Evolutionary conservation across 2,329 filamentous ascomycete genomes (phyloP).

Genomic region (Achaetomium macrosporum): DNA sequence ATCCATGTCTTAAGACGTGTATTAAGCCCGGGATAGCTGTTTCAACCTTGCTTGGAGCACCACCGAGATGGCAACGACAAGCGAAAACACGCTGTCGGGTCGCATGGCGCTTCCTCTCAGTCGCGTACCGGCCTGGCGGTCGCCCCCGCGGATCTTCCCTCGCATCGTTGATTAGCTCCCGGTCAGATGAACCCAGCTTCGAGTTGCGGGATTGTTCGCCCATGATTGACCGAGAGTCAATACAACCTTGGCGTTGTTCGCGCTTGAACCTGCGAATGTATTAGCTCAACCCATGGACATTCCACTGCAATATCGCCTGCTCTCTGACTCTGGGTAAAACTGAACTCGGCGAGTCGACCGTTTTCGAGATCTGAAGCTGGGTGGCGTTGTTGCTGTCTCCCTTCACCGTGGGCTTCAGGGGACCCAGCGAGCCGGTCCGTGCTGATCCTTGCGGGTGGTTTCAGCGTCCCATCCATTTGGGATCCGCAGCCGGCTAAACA

Average conservation of each 20-base stretch:
- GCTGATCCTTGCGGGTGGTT: conserved; percentile 26
- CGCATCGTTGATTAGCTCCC: background rate
- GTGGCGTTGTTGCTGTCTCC: background rate
- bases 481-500: conserved; percentile 24
- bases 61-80: conserved; percentile 7
- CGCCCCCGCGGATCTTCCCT: background rate
- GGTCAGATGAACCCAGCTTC: background rate
- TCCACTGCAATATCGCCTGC: background rate
- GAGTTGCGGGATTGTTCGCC: no score
- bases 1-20: conserved; percentile 9
- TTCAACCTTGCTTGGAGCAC: background rate
- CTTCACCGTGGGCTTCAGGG: background rate
- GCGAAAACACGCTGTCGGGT: conserved; percentile 12
- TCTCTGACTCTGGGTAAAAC: background rate
- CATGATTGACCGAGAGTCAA: no score
- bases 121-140: conserved; percentile 7
- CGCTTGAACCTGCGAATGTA: no score
- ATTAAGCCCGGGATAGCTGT: background rate
- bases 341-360: background rate
- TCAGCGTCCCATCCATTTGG: conserved; percentile 25
- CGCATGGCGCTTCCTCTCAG: conserved; percentile 3
- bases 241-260: no score
- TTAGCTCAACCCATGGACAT: no score
- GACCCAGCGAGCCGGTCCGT: conserved; percentile 21
- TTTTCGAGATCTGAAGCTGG: conserved; percentile 9